These are phyloP conservation scores for Flammula alnicola DNA, from an alignment of 1,284 basidiomycete species.

Conservation along the genomic window DNA sequence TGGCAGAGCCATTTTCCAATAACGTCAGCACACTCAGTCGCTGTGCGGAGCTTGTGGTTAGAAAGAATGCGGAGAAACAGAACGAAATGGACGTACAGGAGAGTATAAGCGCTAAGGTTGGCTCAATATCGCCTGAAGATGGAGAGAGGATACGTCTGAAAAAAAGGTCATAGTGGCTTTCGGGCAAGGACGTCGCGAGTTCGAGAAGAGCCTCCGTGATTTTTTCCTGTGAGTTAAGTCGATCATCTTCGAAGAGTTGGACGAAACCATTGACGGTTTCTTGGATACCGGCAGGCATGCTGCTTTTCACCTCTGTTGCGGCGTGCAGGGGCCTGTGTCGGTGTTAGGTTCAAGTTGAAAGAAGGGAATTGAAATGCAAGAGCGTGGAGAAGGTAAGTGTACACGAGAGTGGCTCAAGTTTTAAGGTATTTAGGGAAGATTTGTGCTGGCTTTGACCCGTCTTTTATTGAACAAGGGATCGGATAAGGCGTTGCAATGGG, in stretches of 20 bases:
- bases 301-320: no score
- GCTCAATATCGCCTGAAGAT: conserved; percentile 5
- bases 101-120: conserved; percentile 15
- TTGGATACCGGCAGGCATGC: neutral
- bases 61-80: neutral
- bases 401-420: no score
- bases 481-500: no score
- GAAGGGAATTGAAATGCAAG: no score
- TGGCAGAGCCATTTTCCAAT: conserved; percentile 16
- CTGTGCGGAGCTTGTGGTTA: conserved; percentile 4
- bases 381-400: no score
- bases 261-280: neutral
- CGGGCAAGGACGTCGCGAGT: neutral
- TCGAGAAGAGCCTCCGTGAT: conserved; percentile 1
- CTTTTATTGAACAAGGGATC: no score
- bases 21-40: conserved; percentile 11
- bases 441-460: no score
- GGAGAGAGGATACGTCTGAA: conserved; percentile 7
- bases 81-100: conserved; percentile 11
- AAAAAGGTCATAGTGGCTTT: conserved; percentile 8
- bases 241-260: conserved; percentile 9
- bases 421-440: no score
- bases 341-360: no score
- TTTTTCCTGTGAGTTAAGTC: conserved; percentile 5
- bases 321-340: no score